Base-by-base conservation (phyloP, 2,329 filamentous ascomycete species). In the Dactylellina sp. region DNA sequence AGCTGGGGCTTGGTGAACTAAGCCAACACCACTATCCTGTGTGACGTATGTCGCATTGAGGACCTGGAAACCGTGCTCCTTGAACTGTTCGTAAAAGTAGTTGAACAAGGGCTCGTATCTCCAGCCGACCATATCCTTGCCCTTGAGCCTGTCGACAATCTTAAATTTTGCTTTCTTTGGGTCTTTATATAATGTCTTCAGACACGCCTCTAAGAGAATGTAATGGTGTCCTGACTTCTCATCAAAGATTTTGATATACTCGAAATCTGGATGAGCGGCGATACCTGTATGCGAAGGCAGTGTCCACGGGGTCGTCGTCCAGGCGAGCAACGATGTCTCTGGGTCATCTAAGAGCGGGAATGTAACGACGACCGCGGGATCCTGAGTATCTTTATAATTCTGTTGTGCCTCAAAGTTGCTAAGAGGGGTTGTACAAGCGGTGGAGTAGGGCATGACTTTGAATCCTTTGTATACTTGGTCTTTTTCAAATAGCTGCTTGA, bases 381-480 rank as follows among this genome's bases (percentile, higher is more conserved):
- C 94, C 70, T 92, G 92, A 1, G 94, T 90, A 79, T 96, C 91
- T 82, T 96, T 92, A 83, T 97, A 96, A 81, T 97, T 97, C 80
- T 97, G 92, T 78, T 93, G 91, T 47, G 93, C 90, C 82, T 97
- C 94, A 79, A 97, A 96, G 82, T 97, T 96, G 82, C 91, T 96
- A 78, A 97, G 85, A 3, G 93, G 91, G 1, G 93, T 97, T 64
- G 91, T 93, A 79, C 97, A 86, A 14, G 90, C 92, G 1, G 93
- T 97, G 28, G 92, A 97, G 82, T 95, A 98, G 11, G 94, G 94
- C 91, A 98, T 95, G 75, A 98, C 92, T 79, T 89, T 89, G 82
- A 95, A 91, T 46, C 92, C 93, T 77, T 92, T 91, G 81, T 97
- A 98, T 63, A 97, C 92, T 75, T 90, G 85, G 65, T 89, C 91